Conservation (phyloP, 1,284 basidiomycete genomes). For the Microbotryomycetes sp. region DNA sequence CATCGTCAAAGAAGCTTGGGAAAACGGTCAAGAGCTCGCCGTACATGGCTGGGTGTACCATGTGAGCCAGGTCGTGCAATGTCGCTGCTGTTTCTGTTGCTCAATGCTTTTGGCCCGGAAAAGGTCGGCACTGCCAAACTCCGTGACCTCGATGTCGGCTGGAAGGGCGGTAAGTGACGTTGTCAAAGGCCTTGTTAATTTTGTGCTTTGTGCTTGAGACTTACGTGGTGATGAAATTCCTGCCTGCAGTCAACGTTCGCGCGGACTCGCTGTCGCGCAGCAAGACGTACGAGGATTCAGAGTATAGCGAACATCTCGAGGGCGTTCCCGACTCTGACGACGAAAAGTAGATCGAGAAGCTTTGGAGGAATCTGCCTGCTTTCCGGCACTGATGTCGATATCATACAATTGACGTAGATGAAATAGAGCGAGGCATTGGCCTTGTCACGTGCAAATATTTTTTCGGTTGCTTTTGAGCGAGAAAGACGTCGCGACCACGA, state of each 20-base stretch:
- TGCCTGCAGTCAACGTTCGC: not conserved
- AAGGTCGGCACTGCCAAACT: conserved; percentile 57
- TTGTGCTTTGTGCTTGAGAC: not conserved
- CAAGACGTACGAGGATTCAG: conserved; percentile 15
- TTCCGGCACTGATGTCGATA: too few species aligned
- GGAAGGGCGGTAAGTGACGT: conserved; percentile 18
- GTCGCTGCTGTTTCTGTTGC: not conserved
- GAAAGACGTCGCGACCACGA: too few species aligned
- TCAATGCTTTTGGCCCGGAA: not conserved
- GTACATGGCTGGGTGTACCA: conserved; percentile 85
- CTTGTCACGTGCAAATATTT: too few species aligned
- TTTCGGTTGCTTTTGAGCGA: too few species aligned
- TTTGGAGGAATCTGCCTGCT: too few species aligned
- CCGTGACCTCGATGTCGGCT: conserved; percentile 56
- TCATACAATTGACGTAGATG: too few species aligned
- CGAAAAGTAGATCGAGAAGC: not conserved
- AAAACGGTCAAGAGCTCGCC: conserved; percentile 47
- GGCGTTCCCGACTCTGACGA: not conserved
- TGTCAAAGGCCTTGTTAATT: not conserved
- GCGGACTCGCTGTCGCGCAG: conserved; percentile 24
- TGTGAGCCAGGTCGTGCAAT: not conserved
- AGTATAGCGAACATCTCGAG: conserved; percentile 4
- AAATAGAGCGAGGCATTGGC: too few species aligned
- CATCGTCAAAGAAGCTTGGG: conserved; percentile 66
- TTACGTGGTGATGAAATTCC: not conserved